Evolutionary conservation across 306 rosid species (phyloP), one percentile per base, ranked within the genome.

Genomic region (Carpinus fangiana): DNA sequence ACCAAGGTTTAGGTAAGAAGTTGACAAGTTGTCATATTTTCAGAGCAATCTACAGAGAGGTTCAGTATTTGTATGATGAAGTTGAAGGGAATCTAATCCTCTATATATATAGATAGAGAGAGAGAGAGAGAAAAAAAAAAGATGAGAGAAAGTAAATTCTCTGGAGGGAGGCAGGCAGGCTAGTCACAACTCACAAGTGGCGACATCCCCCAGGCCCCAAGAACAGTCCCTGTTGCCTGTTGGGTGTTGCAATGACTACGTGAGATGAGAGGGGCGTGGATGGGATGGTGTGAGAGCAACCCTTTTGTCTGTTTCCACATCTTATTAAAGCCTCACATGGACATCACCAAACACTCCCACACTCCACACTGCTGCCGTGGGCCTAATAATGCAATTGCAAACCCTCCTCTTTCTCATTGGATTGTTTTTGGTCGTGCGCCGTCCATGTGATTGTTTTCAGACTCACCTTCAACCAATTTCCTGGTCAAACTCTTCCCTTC

Each of bases 391-490:
- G 34, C 34, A 31, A 31, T 31, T 31, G 34, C 34, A 51, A 18
- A 2, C 26, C 54, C 54, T 46, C 75, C 41, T 48, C 53, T 20
- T 61, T 69, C 79, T 74, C 56, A 80, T 69, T 68, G 51, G 51
- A 5, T 50, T 56, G 59, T 50, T 52, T 46, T 23, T 1, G 43
- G 18, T 43, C 7, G 23, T 46, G 53, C 46, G 12, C 18, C 45
- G 48, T 73, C 56, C 80, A 78, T 74, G 79, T 73, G 80, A 68
- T 12, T 10, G 13, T 73, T 50, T 73, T 51, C 85, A 73, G 79
- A 78, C 68, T 82, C 82, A 62, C 16, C 13, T 31, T 62, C n/a
- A 14, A 26, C 68, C 2, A 6, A 5, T 62, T 31, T 62, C 9
- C 41, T 13, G 9, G 11, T 62, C n/a, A 5, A 12, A 26, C 10